These are phyloP conservation scores for Argentina anserina DNA, from an alignment of 306 rosid species.

Conservation along the genomic window DNA sequence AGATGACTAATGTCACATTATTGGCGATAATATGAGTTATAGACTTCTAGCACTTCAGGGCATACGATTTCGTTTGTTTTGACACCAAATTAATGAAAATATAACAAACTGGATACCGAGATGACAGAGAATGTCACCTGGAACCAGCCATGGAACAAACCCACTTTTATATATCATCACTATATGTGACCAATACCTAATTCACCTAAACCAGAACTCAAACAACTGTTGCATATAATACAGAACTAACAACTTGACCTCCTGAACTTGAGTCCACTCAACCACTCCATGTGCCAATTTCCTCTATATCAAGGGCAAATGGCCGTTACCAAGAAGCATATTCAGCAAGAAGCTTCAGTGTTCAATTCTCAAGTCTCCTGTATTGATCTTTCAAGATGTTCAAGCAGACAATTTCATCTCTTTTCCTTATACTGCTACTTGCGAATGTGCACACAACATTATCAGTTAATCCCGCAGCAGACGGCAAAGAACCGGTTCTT, in stretches of 20 bases:
- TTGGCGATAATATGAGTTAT: not conserved
- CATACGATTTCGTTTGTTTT: not conserved
- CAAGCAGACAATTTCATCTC: constrained; percentile 16
- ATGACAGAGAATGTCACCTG: constrained; percentile 4
- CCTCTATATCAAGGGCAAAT: constrained; percentile 17
- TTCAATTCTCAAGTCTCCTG: not conserved
- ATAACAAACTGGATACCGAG: not conserved
- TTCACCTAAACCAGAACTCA: constrained; percentile 5
- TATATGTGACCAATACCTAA: not conserved
- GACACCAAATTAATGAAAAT: not conserved
- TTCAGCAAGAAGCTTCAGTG: not conserved
- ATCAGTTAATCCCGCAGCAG: constrained; percentile 46
- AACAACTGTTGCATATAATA: not conserved
- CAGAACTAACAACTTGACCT: constrained; percentile 31
- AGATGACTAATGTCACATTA: not conserved
- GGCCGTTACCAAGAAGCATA: not conserved
- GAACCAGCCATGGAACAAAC: constrained; percentile 18
- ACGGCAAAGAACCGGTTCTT: constrained; percentile 55
- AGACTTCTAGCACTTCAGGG: not conserved
- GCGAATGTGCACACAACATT: constrained; percentile 24
- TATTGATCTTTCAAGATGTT: constrained; percentile 31
- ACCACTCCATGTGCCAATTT: constrained; percentile 27
- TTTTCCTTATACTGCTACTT: constrained; percentile 34
- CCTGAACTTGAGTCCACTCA: constrained; percentile 9
- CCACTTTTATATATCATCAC: constrained; percentile 11